Conservation (phyloP, 2,329 filamentous ascomycete species). For the Sclerotinia borealis region DNA sequence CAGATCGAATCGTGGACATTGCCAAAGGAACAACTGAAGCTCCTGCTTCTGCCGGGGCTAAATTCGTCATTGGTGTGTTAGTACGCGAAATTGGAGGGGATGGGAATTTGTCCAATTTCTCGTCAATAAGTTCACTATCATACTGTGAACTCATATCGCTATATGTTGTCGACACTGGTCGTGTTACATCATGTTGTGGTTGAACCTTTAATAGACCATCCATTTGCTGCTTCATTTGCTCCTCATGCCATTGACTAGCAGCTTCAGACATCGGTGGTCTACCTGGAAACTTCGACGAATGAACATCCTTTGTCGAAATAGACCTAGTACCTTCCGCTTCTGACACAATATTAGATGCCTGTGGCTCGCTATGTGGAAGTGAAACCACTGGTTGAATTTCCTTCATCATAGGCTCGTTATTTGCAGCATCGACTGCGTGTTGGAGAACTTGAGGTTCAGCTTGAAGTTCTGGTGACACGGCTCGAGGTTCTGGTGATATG, state of each 20-base stretch:
- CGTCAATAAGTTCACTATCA: conserved; percentile 42
- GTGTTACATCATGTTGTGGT: conserved; percentile 25
- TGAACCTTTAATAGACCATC: conserved; percentile 19
- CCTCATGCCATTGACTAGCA: conserved; percentile 30
- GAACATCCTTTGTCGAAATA: conserved; percentile 16
- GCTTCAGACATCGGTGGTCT: conserved; percentile 26
- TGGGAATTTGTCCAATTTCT: conserved; percentile 49
- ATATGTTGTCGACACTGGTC: conserved; percentile 45
- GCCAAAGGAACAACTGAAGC: conserved; percentile 20
- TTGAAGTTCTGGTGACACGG: not conserved
- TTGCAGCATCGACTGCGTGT: not conserved
- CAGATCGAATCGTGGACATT: conserved; percentile 33
- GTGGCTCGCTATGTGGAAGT: not conserved
- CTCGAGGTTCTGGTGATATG: not conserved
- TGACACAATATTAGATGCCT: conserved; percentile 14
- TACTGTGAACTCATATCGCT: conserved; percentile 49
- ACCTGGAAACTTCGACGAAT: conserved; percentile 20
- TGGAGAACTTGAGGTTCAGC: not conserved
- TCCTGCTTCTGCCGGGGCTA: conserved; percentile 7
- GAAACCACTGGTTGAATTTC: not conserved
- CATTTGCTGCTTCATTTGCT: conserved; percentile 24
- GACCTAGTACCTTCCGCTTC: conserved; percentile 19
- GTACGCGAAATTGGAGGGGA: conserved; percentile 42
- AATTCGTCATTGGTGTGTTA: conserved; percentile 24
- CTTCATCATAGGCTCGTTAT: not conserved